Conservation (phyloP, 2,329 filamentous ascomycete species). For the Aureobasidium melanogenum region DNA sequence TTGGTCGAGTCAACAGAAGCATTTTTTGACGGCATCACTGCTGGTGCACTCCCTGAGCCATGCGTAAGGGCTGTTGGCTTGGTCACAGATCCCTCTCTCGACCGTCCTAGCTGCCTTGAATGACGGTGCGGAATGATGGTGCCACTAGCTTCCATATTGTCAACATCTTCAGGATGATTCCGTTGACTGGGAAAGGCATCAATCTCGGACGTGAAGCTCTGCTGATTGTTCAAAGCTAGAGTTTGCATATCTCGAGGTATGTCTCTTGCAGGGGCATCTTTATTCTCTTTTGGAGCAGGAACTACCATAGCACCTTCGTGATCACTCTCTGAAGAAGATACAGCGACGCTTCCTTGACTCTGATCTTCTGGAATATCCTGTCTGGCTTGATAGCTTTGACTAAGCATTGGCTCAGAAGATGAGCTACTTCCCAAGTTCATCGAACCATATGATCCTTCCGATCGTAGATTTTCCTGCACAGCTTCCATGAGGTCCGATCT, state of each 20-base stretch:
- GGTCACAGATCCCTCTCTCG: conserved; percentile 2
- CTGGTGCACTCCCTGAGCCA: conserved; percentile 19
- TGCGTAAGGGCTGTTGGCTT: conserved; percentile 3
- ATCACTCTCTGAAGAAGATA: not conserved
- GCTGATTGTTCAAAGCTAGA: conserved; percentile 31
- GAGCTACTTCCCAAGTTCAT: conserved; percentile 12
- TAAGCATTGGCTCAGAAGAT: conserved; percentile 2
- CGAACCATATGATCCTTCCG: conserved; percentile 1
- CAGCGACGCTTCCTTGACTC: not conserved
- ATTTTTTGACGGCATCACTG: not conserved
- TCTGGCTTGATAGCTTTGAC: not conserved
- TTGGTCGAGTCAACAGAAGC: conserved; percentile 10
- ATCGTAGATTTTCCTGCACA: conserved; percentile 13
- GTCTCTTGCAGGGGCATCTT: conserved; percentile 14
- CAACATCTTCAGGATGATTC: conserved; percentile 16
- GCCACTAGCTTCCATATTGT: conserved; percentile 33
- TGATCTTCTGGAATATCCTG: not conserved
- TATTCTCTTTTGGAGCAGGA: not conserved
- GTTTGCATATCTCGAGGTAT: conserved; percentile 30
- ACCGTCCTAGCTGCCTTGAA: not conserved
- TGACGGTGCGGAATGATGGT: conserved; percentile 30
- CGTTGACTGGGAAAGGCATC: conserved; percentile 11
- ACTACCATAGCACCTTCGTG: not conserved
- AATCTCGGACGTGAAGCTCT: conserved; percentile 19
- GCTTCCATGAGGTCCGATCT: conserved; percentile 17